Base-by-base conservation (phyloP, 1,284 basidiomycete genomes). In the Malassezia japonica region DNA sequence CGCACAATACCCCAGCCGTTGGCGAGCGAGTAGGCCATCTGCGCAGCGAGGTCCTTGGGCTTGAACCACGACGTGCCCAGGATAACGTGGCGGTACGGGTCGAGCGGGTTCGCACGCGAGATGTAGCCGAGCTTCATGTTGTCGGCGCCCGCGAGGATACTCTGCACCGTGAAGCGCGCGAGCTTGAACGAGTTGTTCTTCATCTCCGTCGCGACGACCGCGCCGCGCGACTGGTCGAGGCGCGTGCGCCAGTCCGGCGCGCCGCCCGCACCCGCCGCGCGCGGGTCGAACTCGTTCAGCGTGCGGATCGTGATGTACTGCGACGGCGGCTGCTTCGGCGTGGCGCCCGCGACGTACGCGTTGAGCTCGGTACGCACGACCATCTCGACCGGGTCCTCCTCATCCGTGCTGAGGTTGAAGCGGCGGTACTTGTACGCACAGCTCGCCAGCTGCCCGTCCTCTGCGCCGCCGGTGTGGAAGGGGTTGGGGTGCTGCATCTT, bases 141-240 rank as follows among this genome's bases (percentile, higher is more conserved):
- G 59, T 98, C 94, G 16, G 91, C 92, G 45, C 94, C 94, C 41
- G 94, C 90, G 35, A 99, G 79, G 48, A 96, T 80, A 72, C 86
- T 87, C 78, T 96, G 91, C 27, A 96, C 86, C 0, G 94, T 85
- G 87, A 92, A 99, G 71, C 92, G 86, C 16, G 92, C 91, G 44
- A 99, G 81, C 77, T 98, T 98, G 78, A 85, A 91, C 69, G 85
- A 88, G 78, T 99, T 99, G 78, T 98, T 99, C 80, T 98, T 98
- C 94, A 98, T 96, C 79, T 99, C 94, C 35, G 89, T 94, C 39
- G 94, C 90, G 51, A 98, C 89, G 37, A 99, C 92, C 3, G 94
- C 94, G 67, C 94, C 94, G 55, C 91, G 83, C 76, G 96, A 91
- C 7, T 86, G 83, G 76, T 99, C 94, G 45, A 99, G 79, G 76